phyloP scores from a whole-genome alignment of 2,329 filamentous ascomycete species.

The Apiospora rasikravindrae region DNA sequence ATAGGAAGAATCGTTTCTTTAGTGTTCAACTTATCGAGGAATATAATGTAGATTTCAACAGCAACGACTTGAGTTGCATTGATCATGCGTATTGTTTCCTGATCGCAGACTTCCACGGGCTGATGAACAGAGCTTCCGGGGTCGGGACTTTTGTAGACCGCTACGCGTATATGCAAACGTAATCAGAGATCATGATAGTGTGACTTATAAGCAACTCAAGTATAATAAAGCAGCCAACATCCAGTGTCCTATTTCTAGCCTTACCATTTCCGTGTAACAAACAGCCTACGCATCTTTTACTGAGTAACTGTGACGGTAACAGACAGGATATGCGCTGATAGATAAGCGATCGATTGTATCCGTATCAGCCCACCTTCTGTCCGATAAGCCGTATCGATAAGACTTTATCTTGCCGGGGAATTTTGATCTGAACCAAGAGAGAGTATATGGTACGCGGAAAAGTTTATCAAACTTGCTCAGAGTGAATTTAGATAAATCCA shows the following conservation, averaged over 20 bases:
- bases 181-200: neutral
- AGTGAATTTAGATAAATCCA: neutral
- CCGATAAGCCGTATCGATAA: conserved; percentile 15
- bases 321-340: neutral
- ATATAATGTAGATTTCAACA: neutral
- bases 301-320: neutral
- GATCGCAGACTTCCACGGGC: neutral
- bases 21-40: neutral
- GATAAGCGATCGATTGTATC: conserved; percentile 12
- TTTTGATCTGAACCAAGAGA: neutral
- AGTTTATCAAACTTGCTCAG: neutral
- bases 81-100: neutral
- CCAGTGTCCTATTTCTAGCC: neutral
- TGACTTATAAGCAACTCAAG: neutral
- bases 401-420: neutral
- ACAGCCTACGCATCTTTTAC: neutral
- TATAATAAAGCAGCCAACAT: neutral
- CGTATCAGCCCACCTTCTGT: neutral
- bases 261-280: neutral
- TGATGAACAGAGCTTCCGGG: neutral
- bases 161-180: neutral
- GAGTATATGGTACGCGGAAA: neutral
- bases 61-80: neutral
- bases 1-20: neutral
- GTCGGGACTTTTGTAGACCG: neutral